Conservation (phyloP, 768 basidiomycete species). For the Termitomyces sp. region DNA sequence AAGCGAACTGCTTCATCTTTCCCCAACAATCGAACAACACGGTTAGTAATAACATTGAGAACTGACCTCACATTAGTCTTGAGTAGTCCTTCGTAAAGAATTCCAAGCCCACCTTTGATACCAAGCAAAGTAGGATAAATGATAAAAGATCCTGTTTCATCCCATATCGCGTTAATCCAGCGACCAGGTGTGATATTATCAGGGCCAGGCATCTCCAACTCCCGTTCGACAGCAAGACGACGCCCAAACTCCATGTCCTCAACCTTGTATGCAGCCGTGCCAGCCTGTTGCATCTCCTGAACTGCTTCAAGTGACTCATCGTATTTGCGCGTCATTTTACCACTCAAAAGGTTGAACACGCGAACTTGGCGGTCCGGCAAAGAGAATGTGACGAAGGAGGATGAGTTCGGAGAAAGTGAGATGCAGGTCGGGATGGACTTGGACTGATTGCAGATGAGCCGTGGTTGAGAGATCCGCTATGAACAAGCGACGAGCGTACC, state of each 20-base stretch:
- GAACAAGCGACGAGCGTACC: constrained; percentile 34
- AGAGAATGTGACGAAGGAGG: constrained; percentile 91
- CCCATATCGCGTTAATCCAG: constrained; percentile 94
- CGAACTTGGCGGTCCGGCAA: constrained; percentile 92
- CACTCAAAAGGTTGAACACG: constrained; percentile 86
- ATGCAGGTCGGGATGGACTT: constrained; percentile 92
- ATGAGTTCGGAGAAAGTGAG: constrained; percentile 85
- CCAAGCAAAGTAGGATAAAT: constrained; percentile 92
- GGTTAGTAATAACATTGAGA: constrained; percentile 92
- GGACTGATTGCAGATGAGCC: constrained; percentile 44
- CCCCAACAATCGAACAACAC: constrained; percentile 82
- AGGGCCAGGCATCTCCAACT: constrained; percentile 79
- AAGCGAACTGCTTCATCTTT: constrained; percentile 94
- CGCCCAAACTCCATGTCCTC: constrained; percentile 99
- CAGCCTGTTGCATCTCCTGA: constrained; percentile 99
- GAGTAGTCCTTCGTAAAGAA: not conserved
- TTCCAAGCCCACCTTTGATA: constrained; percentile 70
- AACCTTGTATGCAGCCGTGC: constrained; percentile 85
- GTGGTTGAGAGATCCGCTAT: not conserved
- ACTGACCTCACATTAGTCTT: constrained; percentile 42
- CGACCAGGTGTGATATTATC: constrained; percentile 70
- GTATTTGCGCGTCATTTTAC: constrained; percentile 88
- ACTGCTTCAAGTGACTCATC: constrained; percentile 92
- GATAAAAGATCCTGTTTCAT: constrained; percentile 94
- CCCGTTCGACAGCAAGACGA: constrained; percentile 87